Evolutionary conservation across 495 filamentous ascomycete species (phyloP), one percentile per base, ranked within the genome.

Genomic region (Monascus purpureus): DNA sequence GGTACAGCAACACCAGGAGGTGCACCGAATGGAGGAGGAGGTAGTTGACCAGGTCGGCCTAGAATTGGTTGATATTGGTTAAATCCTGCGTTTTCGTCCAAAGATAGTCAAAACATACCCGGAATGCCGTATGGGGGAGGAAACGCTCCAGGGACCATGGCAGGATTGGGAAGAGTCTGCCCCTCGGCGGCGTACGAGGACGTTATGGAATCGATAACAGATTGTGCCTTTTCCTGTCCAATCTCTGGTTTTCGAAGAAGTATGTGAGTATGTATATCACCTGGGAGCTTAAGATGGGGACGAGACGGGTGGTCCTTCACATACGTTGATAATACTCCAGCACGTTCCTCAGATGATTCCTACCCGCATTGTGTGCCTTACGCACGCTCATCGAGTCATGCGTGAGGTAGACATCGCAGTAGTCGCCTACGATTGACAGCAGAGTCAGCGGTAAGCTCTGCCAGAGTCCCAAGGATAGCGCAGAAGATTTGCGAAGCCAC

Each of bases 341-440:
- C 8, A 97, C 90, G 54, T 97, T 97, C 39, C 92, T 80, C 29
- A 96, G 66, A 49, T 97, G 90, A 60, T 97, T 97, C 28, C 88
- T 73, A 37, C 90, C 90, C 46, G 73, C 80, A 67, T 97, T 97
- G 60, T 97, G 90, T 11, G 90, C 90, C 62, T 95, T 95, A 49
- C 90, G 83, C 49, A 97, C 90, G 63, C 83, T 93, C 87, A 96
- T 97, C 9, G 83, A 93, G 75, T 97, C 92, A 69, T 97, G 90
- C 36, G 92, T 97, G 43, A 97, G 81, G 70, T 97, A 97, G 56
- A 97, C 92, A 78, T 97, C 90, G 72, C 90, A 97, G 67, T 96
- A 97, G 56, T 97, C 90, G 69, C 90, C 87, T 82, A 56, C 61
- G 8, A n/a, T 31, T 14, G 27, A 6, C 4, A 16, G 14, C 9